Conservation (phyloP, 208 protist genomes). For the Dictyostelium gargantuum region DNA sequence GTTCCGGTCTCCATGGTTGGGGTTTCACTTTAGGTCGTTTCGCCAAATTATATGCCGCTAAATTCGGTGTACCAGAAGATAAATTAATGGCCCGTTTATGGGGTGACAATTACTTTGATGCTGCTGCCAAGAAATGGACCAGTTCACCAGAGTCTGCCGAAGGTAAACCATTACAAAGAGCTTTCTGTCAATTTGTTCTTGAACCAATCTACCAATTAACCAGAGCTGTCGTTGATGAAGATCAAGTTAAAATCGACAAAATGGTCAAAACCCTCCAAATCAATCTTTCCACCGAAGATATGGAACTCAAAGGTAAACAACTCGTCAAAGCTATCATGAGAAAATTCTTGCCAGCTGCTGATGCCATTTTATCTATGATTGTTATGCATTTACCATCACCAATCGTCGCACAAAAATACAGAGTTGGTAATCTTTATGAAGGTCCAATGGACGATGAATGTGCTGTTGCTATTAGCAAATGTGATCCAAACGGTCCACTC, state of each 20-base stretch:
- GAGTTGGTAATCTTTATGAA: slow-evolving; percentile 96
- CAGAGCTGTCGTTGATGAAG: slow-evolving; percentile 94
- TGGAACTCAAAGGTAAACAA: slow-evolving; percentile 91
- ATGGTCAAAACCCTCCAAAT: slow-evolving; percentile 94
- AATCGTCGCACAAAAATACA: slow-evolving; percentile 95
- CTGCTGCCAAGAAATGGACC: slow-evolving; percentile 92
- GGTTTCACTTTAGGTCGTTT: slow-evolving; percentile 98
- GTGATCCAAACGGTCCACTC: slow-evolving; percentile 94
- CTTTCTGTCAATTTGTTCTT: slow-evolving; percentile 97
- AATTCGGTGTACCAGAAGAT: slow-evolving; percentile 90
- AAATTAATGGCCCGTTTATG: slow-evolving; percentile 95
- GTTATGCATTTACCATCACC: slow-evolving; percentile 98
- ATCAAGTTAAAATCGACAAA: slow-evolving; percentile 93
- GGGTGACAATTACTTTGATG: slow-evolving; percentile 99
- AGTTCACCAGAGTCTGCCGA: slow-evolving; percentile 71
- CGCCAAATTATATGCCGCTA: slow-evolving; percentile 92
- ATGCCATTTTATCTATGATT: slow-evolving; percentile 99
- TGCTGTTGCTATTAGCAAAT: slow-evolving; percentile 91
- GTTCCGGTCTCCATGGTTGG: slow-evolving; percentile 98
- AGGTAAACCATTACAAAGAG: slow-evolving; percentile 85
- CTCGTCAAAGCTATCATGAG: slow-evolving; percentile 98
- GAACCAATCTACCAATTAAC: slow-evolving; percentile 98
- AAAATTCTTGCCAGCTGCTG: slow-evolving; percentile 96
- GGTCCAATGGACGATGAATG: slow-evolving; percentile 95
- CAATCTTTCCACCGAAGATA: slow-evolving; percentile 91